Percentiles rank a stretch among this genome's conserved stretches.
Conservation (phyloP, 1,139 yeast species). For the Pichia inconspicua region DNA sequence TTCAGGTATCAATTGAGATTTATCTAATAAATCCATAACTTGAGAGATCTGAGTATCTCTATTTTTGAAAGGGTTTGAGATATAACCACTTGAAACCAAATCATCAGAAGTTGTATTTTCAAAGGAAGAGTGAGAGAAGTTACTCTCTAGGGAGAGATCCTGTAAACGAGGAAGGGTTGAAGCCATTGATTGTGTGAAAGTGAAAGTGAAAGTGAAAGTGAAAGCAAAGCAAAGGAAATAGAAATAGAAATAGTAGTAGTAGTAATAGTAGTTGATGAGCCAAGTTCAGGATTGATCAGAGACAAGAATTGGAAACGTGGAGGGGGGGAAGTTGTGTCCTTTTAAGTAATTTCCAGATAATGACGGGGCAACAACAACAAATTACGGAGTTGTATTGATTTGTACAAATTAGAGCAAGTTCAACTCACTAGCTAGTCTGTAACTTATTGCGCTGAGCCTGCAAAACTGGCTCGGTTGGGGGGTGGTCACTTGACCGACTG, state of each 20-base stretch:
- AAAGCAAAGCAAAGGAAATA: too few relatives aligned
- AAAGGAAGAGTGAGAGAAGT: constrained; percentile 28
- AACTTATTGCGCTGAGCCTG: too few relatives aligned
- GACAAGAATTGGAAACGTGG: neutral
- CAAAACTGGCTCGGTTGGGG: too few relatives aligned
- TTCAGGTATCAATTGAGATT: constrained; percentile 86
- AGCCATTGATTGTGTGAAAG: neutral
- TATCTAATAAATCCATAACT: constrained; percentile 76
- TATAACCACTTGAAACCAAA: constrained; percentile 47
- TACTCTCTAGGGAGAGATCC: constrained; percentile 27
- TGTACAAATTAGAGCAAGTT: too few relatives aligned
- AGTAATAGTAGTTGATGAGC: neutral
- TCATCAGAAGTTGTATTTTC: constrained; percentile 26
- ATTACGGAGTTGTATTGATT: too few relatives aligned
- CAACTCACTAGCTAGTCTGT: too few relatives aligned
- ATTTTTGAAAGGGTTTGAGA: constrained; percentile 68
- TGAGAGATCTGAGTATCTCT: constrained; percentile 74
- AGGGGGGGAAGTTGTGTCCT: neutral
- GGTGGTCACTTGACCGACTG: too few relatives aligned
- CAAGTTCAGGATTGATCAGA: too few relatives aligned
- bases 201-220: too few relatives aligned
- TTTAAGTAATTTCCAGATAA: too few relatives aligned
- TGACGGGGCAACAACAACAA: too few relatives aligned
- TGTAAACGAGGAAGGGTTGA: constrained; percentile 13
- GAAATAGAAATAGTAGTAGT: too few relatives aligned